Base-by-base conservation (phyloP, 257 asterid species). In the Cinchona pubescens region DNA sequence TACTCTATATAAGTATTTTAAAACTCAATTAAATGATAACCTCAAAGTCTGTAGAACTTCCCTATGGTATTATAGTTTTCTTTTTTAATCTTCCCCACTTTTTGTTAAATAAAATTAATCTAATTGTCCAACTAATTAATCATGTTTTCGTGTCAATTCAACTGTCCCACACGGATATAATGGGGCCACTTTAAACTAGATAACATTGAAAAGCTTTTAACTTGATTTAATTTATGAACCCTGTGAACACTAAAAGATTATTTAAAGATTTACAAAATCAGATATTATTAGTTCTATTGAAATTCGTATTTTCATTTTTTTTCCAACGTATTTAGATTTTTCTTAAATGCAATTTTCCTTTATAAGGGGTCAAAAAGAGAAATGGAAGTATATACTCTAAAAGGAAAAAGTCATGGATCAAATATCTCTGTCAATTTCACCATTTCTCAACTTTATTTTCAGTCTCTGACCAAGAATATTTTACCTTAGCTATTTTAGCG, bases 281-380 rank as follows among this genome's bases (percentile, higher is more conserved):
- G 29, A 10, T 69, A 37, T 34, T 30, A 3, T 43, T 29, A 14
- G 11, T 70, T 51, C 25, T 32, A 32, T 70, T 27, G 75, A 64
- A 48, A 70, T 70, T 34, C 75, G 63, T 23, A 49, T 34, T n/a
- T n/a, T n/a, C n/a, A n/a, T n/a, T n/a, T n/a, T n/a, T n/a, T n/a
- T n/a, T n/a, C n/a, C n/a, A n/a, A n/a, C n/a, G n/a, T n/a, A n/a
- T n/a, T n/a, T 5, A 32, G 25, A 49, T 70, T 34, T 70, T 19
- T 19, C 19, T 12, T 21, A 32, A 63, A 70, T 69, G 60, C 3
- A 70, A 19, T 51, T 35, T 51, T 74, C n/a, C 78, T 43, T 74
- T 79, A 62, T 76, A 61, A 40, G 80, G 73, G 65, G 90, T 86
- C 90, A 88, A 88, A 87, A 86, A 83, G 81, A 49, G 37, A 29